Base-by-base conservation (phyloP, 768 basidiomycete genomes). In the Suillus clintonianus region DNA sequence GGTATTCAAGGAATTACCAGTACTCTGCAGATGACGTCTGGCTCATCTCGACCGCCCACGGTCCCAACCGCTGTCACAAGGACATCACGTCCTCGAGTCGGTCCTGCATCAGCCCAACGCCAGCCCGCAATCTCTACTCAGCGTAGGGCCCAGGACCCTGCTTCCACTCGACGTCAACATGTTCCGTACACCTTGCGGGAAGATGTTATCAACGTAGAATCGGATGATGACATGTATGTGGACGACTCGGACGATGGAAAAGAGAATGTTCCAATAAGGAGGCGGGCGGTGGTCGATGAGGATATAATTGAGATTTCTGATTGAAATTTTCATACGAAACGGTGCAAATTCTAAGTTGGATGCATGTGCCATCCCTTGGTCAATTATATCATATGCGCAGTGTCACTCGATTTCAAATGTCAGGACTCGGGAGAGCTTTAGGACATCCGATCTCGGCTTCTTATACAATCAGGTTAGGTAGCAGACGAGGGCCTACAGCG, bases 201-300 rank as follows among this genome's bases (percentile, higher is more conserved):
- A 61, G 76, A 82, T 53, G 70, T 82, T 6, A 83, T 85, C 55
- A 72, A 72, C 39, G 80, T 83, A 55, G 78, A 71, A 9, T 77
- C 81, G 43, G 83, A 83, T 24, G 78, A 75, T 2, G 85, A 83
- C 13, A 57, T 57, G 56, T 57, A 57, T 41, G 22, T 57, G 39
- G 39, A 57, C 2, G 56, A 57, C 15, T 57, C 56, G 3, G 78
- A 81, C 32, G 83, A 83, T 17, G 85, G 89, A 68, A 89, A 89
- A 71, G 89, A 90, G 74, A 90, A 90, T 69, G 73, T 81, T 42
- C 83, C 83, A 8, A 80, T 80, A n/a, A 72, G 86, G 54, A 59
- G 32, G n/a, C n/a, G 9, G n/a, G 14, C 15, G 78, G 84, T 60
- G 71, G 77, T 67, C 76, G 83, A 41, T 66, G 27, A 67, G 30